phyloP scores from a whole-genome alignment of 495 filamentous ascomycete species.

The Talaromyces wortmannii region DNA sequence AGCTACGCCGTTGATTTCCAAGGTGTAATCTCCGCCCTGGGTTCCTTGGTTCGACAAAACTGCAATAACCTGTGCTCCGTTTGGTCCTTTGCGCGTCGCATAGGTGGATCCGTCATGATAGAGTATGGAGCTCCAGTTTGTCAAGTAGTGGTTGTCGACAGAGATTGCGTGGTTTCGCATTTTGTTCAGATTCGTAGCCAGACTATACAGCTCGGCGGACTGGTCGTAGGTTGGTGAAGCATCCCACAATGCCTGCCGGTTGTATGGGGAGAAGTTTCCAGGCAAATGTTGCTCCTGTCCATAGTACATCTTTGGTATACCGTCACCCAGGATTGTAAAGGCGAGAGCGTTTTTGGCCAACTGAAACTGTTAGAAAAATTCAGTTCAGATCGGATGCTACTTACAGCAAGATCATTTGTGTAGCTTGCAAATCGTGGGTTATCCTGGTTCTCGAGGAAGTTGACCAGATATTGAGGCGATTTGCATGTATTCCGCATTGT shows the following conservation, averaged over 20 bases:
- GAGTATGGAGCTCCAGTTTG: conserved; percentile 39
- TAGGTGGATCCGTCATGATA: conserved; percentile 46
- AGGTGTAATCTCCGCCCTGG: conserved; percentile 26
- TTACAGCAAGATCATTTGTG: conserved; percentile 40
- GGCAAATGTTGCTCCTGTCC: conserved; percentile 64
- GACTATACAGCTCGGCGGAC: conserved; percentile 45
- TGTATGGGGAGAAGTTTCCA: conserved; percentile 48
- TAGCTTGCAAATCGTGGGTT: conserved; percentile 48
- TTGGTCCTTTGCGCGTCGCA: conserved; percentile 50
- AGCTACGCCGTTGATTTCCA: conserved; percentile 31
- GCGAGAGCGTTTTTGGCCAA: conserved; percentile 58
- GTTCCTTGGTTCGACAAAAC: conserved; percentile 50
- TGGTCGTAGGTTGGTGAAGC: conserved; percentile 44
- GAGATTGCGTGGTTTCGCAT: conserved; percentile 48
- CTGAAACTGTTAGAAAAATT: conserved; percentile 5
- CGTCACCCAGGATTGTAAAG: conserved; percentile 59
- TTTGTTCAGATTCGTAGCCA: conserved; percentile 49
- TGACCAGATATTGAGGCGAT: conserved; percentile 50
- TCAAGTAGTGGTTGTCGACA: conserved; percentile 37
- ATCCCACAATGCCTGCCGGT: conserved; percentile 64
- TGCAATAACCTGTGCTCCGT: conserved; percentile 42
- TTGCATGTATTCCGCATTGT: conserved; percentile 35
- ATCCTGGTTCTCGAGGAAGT: conserved; percentile 69
- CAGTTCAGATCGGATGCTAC: conserved; percentile 4
- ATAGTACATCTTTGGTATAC: conserved; percentile 50